phyloP scores from a whole-genome alignment of 495 filamentous ascomycete genomes.

The Aspergillus saccharolyticus region DNA sequence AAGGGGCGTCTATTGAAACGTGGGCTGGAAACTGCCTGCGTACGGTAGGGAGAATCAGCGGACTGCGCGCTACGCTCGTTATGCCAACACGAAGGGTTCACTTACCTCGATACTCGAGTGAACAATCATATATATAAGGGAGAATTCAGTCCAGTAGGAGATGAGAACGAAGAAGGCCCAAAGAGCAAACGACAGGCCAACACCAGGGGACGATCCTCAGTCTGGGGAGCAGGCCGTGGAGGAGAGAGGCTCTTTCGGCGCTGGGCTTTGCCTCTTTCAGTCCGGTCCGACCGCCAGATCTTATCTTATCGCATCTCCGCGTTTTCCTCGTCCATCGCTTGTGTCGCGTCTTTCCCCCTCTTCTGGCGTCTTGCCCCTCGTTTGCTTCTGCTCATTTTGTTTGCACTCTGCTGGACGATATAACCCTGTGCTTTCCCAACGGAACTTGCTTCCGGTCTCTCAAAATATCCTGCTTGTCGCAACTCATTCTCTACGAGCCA shows the following conservation, averaged over 20 bases:
- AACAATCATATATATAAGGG: constrained; percentile 14
- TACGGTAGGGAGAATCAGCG: constrained; percentile 19
- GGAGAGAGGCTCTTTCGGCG: constrained; percentile 16
- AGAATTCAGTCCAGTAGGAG: too few relatives aligned
- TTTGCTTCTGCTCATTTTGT: neutral
- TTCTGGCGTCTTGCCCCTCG: constrained; percentile 6
- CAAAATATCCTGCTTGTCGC: neutral
- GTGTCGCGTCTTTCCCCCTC: neutral
- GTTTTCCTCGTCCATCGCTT: constrained; percentile 13
- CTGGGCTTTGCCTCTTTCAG: constrained; percentile 15
- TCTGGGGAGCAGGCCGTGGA: constrained; percentile 9
- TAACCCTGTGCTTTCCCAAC: neutral
- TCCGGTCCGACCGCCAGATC: constrained; percentile 21
- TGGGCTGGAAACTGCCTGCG: constrained; percentile 5
- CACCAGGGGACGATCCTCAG: constrained; percentile 7
- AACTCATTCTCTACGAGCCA: constrained; percentile 3
- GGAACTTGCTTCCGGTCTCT: too few relatives aligned
- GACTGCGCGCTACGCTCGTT: constrained; percentile 10
- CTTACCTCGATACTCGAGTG: constrained; percentile 17
- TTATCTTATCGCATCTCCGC: constrained; percentile 47
- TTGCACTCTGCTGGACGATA: neutral
- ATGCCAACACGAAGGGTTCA: constrained; percentile 8
- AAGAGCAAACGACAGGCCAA: constrained; percentile 2
- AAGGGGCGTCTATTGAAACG: constrained; percentile 13
- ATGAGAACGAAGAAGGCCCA: neutral